A percentile compares a stretch with the other conserved stretches of the same genome.
Conservation (phyloP, 2,329 filamentous ascomycete genomes). For the Arthrobotrys sphaeroides region DNA sequence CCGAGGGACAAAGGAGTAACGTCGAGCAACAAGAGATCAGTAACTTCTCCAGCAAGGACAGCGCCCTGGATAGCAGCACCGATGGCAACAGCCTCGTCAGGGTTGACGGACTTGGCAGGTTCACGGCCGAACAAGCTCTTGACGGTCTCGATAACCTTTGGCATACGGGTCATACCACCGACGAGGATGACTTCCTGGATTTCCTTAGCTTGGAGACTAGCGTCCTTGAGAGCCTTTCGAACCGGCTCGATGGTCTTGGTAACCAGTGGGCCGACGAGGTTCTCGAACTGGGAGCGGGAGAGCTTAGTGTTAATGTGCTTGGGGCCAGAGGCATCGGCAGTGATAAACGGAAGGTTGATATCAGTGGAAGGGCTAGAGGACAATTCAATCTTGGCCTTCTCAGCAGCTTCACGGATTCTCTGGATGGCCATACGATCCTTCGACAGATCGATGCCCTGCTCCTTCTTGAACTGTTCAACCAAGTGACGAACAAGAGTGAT, state of each 20-base stretch:
- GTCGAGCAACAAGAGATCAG: conserved; percentile 92
- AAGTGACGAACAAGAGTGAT: conserved; percentile 93
- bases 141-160: conserved; percentile 94
- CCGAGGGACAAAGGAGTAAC: conserved; percentile 95
- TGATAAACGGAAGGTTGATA: conserved; percentile 99
- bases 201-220: conserved; percentile 86
- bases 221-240: conserved; percentile 96
- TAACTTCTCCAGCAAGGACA: conserved; percentile 94
- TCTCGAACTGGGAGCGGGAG: conserved; percentile 89
- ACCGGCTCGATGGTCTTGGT: conserved; percentile 87
- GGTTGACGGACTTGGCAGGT: conserved; percentile 97
- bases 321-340: conserved; percentile 90
- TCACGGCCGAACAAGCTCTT: conserved; percentile 97
- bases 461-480: conserved; percentile 95
- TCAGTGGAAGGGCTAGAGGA: conserved; percentile 95
- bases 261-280: conserved; percentile 90
- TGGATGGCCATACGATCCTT: conserved; percentile 97
- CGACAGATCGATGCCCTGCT: conserved; percentile 88
- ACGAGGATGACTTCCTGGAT: conserved; percentile 98
- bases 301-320: conserved; percentile 99
- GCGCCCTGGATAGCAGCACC: conserved; percentile 97
- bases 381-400: conserved; percentile 99
- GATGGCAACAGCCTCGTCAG: conserved; percentile 96
- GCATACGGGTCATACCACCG: conserved; percentile 99
- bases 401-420: conserved; percentile 96